A percentile compares a stretch with the other conserved stretches of the same genome.
Conservation (phyloP, 1,139 yeast genomes). For the Blastobotrys serpentis region DNA sequence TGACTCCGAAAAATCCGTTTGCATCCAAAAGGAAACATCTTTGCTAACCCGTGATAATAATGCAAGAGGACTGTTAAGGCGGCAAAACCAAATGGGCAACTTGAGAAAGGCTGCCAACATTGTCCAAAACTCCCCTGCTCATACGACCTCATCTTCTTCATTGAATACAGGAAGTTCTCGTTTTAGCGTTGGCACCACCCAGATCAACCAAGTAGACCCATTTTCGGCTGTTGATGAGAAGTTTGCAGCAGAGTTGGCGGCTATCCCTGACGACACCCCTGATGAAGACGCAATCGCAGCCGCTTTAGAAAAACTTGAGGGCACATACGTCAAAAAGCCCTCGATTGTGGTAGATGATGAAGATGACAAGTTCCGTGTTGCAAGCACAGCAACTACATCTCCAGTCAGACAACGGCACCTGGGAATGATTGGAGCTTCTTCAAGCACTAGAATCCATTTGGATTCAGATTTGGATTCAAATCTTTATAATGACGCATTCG, state of each 20-base stretch:
- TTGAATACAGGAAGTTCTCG: constrained; percentile 8
- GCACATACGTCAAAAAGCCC: constrained; percentile 42
- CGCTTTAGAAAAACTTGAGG: constrained; percentile 76
- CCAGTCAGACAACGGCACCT: constrained; percentile 11
- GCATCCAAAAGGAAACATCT: constrained; percentile 1
- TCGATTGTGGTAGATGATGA: not conserved
- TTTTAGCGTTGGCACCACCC: constrained; percentile 5
- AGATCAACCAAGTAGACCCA: constrained; percentile 3
- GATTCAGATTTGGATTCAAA: constrained; percentile 13
- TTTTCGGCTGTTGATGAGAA: constrained; percentile 28
- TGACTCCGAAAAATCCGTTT: constrained; percentile 22
- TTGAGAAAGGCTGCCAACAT: constrained; percentile 15
- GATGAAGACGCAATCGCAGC: constrained; percentile 70
- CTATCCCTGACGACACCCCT: constrained; percentile 70
- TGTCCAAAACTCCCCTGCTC: not conserved
- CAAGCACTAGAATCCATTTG: constrained; percentile 4
- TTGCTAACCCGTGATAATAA: not conserved
- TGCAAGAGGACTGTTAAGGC: not conserved
- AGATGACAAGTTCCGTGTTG: not conserved
- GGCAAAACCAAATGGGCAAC: constrained; percentile 11
- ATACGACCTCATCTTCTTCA: constrained; percentile 5
- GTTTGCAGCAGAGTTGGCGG: constrained; percentile 30
- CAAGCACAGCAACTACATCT: not conserved
- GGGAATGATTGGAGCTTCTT: constrained; percentile 10
- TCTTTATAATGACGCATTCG: constrained; percentile 17